Base-by-base conservation (phyloP, 805 yeast species). In the Starmerella potacharoeniae region DNA sequence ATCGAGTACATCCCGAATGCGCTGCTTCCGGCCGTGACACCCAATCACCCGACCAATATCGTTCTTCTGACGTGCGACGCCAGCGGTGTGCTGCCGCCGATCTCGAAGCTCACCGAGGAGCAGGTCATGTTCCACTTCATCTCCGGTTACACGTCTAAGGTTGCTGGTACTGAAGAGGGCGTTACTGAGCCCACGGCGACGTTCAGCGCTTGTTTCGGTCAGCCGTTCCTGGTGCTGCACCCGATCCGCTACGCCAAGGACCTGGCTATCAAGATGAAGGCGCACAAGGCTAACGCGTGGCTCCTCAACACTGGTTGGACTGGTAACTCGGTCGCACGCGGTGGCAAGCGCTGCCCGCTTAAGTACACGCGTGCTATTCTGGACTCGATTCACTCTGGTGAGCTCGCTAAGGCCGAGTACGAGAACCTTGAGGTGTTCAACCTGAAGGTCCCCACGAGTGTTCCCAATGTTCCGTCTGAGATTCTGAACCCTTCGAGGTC, bases 121-220 rank as follows among this genome's bases (percentile, higher is more conserved):
- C 97, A 91, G 76, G 97, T 91, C 62, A 91, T 93, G 97, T 91
- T 93, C 80, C 97, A 91, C 76, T 91, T 91, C 76, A 91, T 91
- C 65, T 85, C 95, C 61, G 98, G 98, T 67, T 91, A 91, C 80
- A 91, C 98, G 59, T 91, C 97, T 55, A 91, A 93, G 81, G 91
- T 91, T 95, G 96, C 98, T 59, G 97, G 97, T 72, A 91, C 98
- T 53, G 98, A 91, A 75, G 95, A 87, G 72, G 98, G 98, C 73
- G 87, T 91, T 62, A 90, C 97, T 60, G 97, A 91, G 76, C 97
- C 98, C 59, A 89, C 86, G 73, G 96, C 97, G 55, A 88, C 96
- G 17, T 91, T 91, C 81, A 86, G 96, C 59, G 96, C 98, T 53
- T 91, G 98, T 77, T 91, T 90, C 72, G 98, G 97, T 69, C 97